These are phyloP conservation scores for Sarocladiaceae sp. DNA, from an alignment of 2,329 filamentous ascomycete species.

Conservation along the genomic window DNA sequence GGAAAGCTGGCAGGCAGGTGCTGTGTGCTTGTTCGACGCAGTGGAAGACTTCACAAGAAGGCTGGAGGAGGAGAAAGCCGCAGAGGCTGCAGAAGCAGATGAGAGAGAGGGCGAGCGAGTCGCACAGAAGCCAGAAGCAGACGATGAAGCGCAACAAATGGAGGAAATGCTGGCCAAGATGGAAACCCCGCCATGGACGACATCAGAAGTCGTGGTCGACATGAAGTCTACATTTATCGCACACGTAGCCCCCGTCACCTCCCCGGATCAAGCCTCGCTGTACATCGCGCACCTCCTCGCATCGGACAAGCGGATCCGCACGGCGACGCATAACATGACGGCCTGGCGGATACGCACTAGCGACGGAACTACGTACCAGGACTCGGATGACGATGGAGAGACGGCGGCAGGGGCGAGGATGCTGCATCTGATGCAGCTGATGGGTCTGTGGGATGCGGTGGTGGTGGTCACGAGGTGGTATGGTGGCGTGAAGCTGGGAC, in stretches of 20 bases:
- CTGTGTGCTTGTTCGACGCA: conserved; percentile 87
- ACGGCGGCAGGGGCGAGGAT: conserved; percentile 81
- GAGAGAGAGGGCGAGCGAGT: conserved; percentile 15
- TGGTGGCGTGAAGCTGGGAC: conserved; percentile 82
- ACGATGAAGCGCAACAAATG: conserved; percentile 14
- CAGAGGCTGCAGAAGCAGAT: conserved; percentile 17
- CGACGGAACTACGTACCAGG: conserved; percentile 56
- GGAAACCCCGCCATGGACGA: conserved; percentile 55
- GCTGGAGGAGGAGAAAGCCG: conserved; percentile 24
- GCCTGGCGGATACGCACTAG: conserved; percentile 76
- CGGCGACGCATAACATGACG: conserved; percentile 90
- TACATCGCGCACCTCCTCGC: conserved; percentile 71
- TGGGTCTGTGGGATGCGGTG: conserved; percentile 89
- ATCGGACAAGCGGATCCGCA: conserved; percentile 77
- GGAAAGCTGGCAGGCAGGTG: conserved; percentile 57
- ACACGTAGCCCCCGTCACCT: conserved; percentile 63
- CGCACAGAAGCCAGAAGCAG: conserved; percentile 16
- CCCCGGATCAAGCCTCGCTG: conserved; percentile 61
- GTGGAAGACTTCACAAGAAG: conserved; percentile 63
- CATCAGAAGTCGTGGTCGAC: conserved; percentile 70
- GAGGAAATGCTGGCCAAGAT: conserved; percentile 19
- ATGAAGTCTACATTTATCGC: conserved; percentile 86
- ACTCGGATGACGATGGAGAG: conserved; percentile 95
- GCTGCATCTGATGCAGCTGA: conserved; percentile 86
- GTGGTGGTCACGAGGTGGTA: conserved; percentile 96